Evolutionary conservation across 2,329 filamentous ascomycete species (phyloP).

Genomic region (Diaporthe aspalathi): DNA sequence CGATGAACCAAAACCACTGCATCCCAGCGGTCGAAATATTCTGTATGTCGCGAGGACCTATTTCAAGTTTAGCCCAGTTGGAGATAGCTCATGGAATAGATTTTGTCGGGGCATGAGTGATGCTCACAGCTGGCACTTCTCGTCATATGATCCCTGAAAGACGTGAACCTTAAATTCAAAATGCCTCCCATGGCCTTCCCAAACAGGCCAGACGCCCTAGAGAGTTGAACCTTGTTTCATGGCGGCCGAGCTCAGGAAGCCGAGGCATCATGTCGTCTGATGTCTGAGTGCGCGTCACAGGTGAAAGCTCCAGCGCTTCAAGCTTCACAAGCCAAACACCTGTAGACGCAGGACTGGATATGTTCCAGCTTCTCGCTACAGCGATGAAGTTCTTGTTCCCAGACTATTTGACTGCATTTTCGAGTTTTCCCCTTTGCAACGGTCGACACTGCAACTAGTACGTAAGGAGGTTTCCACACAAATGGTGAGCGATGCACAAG

Average conservation of each 20-base stretch:
- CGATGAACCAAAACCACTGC: no score
- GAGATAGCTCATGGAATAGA: neutral
- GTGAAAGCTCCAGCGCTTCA: no score
- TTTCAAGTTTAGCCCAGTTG: neutral
- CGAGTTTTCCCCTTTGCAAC: neutral
- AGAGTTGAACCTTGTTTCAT: neutral
- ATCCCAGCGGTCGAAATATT: neutral
- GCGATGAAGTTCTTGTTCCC: neutral
- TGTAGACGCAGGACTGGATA: no score
- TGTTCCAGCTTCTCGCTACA: neutral
- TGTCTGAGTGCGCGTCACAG: neutral
- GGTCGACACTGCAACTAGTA: neutral
- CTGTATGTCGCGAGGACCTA: neutral
- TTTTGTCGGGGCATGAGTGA: neutral
- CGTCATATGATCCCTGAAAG: neutral
- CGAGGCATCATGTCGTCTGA: conserved; percentile 26
- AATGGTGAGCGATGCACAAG: neutral
- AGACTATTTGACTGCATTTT: neutral
- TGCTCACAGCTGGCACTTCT: neutral
- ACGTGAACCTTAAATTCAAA: neutral
- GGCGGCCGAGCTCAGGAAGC: conserved; percentile 5
- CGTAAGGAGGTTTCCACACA: neutral
- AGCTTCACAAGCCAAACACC: no score
- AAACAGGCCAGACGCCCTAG: neutral
- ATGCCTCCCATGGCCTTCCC: neutral